phyloP scores from a whole-genome alignment of 2,329 filamentous ascomycete genomes.

The Neofusicoccum umdonicola region DNA sequence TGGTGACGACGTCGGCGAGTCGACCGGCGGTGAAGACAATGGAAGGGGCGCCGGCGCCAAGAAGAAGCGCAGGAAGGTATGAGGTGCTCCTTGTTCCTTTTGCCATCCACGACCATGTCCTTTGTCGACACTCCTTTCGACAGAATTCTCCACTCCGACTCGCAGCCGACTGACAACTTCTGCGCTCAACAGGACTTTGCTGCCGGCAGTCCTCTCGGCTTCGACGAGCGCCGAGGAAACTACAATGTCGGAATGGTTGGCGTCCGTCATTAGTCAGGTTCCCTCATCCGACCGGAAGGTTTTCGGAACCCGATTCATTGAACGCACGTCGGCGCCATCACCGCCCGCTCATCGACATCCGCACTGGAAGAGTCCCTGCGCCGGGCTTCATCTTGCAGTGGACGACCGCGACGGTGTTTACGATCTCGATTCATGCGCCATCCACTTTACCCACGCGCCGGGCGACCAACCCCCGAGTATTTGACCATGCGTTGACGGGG shows the following conservation, averaged over 20 bases:
- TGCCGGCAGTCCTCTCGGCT: slow-evolving; percentile 19
- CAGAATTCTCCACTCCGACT: not conserved
- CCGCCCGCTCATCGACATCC: not conserved
- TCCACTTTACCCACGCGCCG: not conserved
- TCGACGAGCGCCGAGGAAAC: slow-evolving; percentile 17
- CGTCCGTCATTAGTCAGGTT: slow-evolving; percentile 9
- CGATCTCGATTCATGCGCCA: not conserved
- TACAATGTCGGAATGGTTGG: slow-evolving; percentile 18
- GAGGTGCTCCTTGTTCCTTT: slow-evolving; percentile 12
- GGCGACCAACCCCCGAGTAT: slow-evolving; percentile 9
- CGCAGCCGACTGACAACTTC: slow-evolving; percentile 7
- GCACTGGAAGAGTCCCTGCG: not conserved
- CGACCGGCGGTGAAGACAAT: slow-evolving; percentile 69
- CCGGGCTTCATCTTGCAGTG: not conserved
- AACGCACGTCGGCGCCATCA: not conserved
- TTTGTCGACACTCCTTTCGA: slow-evolving; percentile 4
- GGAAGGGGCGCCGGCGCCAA: slow-evolving; percentile 25
- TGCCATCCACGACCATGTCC: not conserved
- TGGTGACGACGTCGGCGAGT: slow-evolving; percentile 65
- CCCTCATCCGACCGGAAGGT: not conserved
- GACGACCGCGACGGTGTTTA: not conserved
- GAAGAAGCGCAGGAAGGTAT: slow-evolving; percentile 34
- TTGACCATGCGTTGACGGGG: slow-evolving; percentile 13
- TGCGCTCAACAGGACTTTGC: slow-evolving; percentile 17
- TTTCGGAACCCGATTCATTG: not conserved